phyloP scores from a whole-genome alignment of 176 grass and related monocot species.

The maize (Zea mays) region Zm-B73-REFERENCE-NAM-5.0 NC_050098.1:221363501-221364000 shows the following conservation, averaged over 20 bases:
- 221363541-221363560: not conserved
- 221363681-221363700: not conserved
- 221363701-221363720: not conserved
- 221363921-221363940: not conserved
- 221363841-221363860: not conserved
- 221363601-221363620: not conserved
- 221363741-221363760: not conserved
- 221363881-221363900: not conserved
- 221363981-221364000: not conserved
- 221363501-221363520: not conserved
- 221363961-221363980: constrained; percentile 14
- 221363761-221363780: constrained; percentile 11
- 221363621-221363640: constrained; percentile 6
- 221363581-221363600: constrained; percentile 6
- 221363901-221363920: not conserved
- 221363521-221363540: not conserved
- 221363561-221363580: not conserved
- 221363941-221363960: not conserved
- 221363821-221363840: constrained; percentile 8
- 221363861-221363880: not conserved
- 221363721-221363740: constrained; percentile 7
- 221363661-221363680: not conserved
- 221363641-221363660: not conserved
- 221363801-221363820: not conserved
- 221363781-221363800: not conserved